Base-by-base conservation (phyloP, 139 green algal genomes). In the Chlorella sp. region DNA sequence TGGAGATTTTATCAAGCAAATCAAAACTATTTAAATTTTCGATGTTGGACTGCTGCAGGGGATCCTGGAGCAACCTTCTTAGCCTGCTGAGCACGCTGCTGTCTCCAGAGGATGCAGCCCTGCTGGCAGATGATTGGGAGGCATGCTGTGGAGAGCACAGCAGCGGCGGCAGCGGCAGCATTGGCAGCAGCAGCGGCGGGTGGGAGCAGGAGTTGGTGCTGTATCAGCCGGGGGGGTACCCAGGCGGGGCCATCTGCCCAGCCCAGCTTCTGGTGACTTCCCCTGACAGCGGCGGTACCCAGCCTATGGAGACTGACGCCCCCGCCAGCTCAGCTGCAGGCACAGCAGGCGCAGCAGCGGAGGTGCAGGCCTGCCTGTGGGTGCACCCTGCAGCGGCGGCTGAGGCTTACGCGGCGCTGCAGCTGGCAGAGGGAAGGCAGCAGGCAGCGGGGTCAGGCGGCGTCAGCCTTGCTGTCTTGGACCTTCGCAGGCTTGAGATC, bases 161-260 rank as follows among this genome's bases (percentile, higher is more conserved):
- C 64, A 39, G 39, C 24, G 21, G n/a, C 11, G 83, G 66, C 69
- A 37, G 88, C 68, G 39, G 68, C 40, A 36, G 32, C 75, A 37
- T 69, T 48, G 26, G 77, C 91, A 40, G 81, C 57, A 2, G 28
- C 79, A 71, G 82, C 69, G 21, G 64, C 16, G 85, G 86, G 11
- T 87, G 80, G 60, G 92, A 94, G 86, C 84, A 82, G 82, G 15
- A 76, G 7, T 22, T 92, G 40, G 77, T 93, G 82, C 42, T 96
- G 53, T 88, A 94, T 48, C 24, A 48, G 18, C 82, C 93, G 0
- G 86, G 81, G 2, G 37, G 60, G 24, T 94, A 83, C 81, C 90
- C 93, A 3, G 0, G 3, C 0, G 53, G 48, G 0, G 85, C 94
- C 60, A 91, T 96, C 53, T 87, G 71, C 15, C 92, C 93, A 0